These are phyloP conservation scores for Saccharomyces jurei DNA, from an alignment of 805 yeast genomes.

Conservation along the genomic window DNA sequence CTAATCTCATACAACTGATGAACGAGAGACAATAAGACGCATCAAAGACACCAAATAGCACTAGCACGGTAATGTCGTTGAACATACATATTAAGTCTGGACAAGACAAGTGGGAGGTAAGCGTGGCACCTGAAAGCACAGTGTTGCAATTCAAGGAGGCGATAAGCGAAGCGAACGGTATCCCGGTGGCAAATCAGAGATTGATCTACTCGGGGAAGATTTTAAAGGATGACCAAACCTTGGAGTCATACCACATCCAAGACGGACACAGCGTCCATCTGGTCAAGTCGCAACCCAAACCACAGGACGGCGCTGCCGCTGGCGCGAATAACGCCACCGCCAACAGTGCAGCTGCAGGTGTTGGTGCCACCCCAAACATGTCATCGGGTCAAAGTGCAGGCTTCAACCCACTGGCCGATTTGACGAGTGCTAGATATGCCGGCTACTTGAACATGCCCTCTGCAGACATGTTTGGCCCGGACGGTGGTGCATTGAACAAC, in stretches of 20 bases:
- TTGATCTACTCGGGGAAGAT: conserved; percentile 92
- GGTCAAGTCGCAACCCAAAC: conserved; percentile 66
- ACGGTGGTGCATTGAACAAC: conserved; percentile 63
- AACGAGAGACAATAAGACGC: background rate
- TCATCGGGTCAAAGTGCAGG: conserved; percentile 78
- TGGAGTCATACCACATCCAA: conserved; percentile 72
- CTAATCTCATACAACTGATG: background rate
- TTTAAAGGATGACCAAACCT: conserved; percentile 71
- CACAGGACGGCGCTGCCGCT: conserved; percentile 22
- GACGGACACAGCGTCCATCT: conserved; percentile 82
- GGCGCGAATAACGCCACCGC: conserved; percentile 13
- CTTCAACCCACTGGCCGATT: conserved; percentile 81
- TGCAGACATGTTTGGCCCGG: conserved; percentile 86
- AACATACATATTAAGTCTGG: conserved; percentile 41
- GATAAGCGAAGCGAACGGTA: conserved; percentile 51
- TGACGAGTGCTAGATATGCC: conserved; percentile 93
- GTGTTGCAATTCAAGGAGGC: conserved; percentile 61
- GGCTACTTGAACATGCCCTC: conserved; percentile 79
- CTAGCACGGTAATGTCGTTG: conserved; percentile 16
- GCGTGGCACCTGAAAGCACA: conserved; percentile 45
- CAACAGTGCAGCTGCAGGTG: conserved; percentile 21
- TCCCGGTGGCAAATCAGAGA: conserved; percentile 76
- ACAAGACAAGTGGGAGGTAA: conserved; percentile 68
- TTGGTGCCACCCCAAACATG: conserved; percentile 41
- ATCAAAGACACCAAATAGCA: background rate